Evolutionary conservation across 1,284 basidiomycete species (phyloP), one percentile per base, ranked within the genome.

Genomic region (Ganoderma leucocontextum): DNA sequence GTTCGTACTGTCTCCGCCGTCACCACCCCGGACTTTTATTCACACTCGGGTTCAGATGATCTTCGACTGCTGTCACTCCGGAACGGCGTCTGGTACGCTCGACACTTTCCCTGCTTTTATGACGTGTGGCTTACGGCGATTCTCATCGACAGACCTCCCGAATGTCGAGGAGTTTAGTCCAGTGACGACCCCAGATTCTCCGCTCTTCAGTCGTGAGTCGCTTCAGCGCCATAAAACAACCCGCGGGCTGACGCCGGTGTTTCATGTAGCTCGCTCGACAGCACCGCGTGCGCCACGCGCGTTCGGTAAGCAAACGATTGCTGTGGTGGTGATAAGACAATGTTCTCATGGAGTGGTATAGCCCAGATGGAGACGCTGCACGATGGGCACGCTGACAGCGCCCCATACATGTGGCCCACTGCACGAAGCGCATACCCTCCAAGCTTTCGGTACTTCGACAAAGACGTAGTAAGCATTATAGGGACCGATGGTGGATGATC

Each of bases 1-100:
- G 74, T 74, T 55, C 33, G 74, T 71, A 29, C 49, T 0, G 19
- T 22, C 5, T 38, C 12, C 19, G 15, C 1, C 19, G 39, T 29
- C 2, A 52, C 6, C 44, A 49, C 25, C 15, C 0, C 19, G 33
- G 25, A 42, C 19, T 22, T 7, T 44, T 60, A 7, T 52, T 62
- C 47, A 42, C 60, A 1, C 1, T 35, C 8, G 25, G n/a, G 19
- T 57, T 38, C n/a, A 76, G 76, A 65, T 75, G 57, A 61, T 77
- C 10, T 75, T 76, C 59, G 76, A 77, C 63, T 75, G 73, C 64
- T 77, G 76, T 57, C 75, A 76, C 60, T 75, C 75, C 12, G 76
- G 76, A 1, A 77, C 75, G 2, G 74, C 70, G 2, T 75, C 75
- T n/a, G 76, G 77, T 78, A 52, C 38, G 42, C 13, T 10, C 17